phyloP scores from a whole-genome alignment of 2,329 filamentous ascomycete species.

The Pseudogymnoascus destructans region DNA sequence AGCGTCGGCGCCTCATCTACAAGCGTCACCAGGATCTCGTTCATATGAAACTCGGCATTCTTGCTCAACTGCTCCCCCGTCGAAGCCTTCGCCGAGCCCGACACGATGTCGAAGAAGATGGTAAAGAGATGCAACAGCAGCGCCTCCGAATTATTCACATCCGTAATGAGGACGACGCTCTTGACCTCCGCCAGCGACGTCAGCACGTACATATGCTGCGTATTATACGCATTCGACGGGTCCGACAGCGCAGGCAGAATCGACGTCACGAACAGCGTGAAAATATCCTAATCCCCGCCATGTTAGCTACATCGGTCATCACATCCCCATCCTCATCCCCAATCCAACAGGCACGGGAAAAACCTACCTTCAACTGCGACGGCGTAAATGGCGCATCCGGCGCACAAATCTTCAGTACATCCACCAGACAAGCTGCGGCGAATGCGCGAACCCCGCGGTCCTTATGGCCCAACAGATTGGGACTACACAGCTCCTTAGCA shows the following conservation, averaged over 20 bases:
- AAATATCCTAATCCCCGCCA: slow-evolving; percentile 62
- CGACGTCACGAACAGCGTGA: slow-evolving; percentile 71
- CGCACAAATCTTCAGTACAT: slow-evolving; percentile 83
- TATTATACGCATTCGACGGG: slow-evolving; percentile 79
- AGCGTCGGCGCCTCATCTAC: slow-evolving; percentile 75
- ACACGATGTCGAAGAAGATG: slow-evolving; percentile 83
- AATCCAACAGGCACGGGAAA: not conserved
- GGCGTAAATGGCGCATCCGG: slow-evolving; percentile 89
- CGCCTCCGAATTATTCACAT: slow-evolving; percentile 69
- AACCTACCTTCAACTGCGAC: slow-evolving; percentile 71
- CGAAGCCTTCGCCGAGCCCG: slow-evolving; percentile 58
- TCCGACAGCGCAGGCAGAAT: slow-evolving; percentile 78
- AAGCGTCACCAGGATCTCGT: slow-evolving; percentile 66
- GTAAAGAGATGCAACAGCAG: slow-evolving; percentile 74
- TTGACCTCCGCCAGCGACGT: slow-evolving; percentile 84
- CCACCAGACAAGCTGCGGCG: slow-evolving; percentile 77
- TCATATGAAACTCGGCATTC: slow-evolving; percentile 89
- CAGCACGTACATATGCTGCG: slow-evolving; percentile 83
- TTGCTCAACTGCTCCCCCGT: slow-evolving; percentile 76
- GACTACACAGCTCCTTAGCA: slow-evolving; percentile 70
- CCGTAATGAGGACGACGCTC: slow-evolving; percentile 82
- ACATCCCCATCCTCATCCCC: not conserved
- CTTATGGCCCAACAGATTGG: slow-evolving; percentile 77
- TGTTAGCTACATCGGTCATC: slow-evolving; percentile 14
- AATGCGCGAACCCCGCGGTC: slow-evolving; percentile 88